Base-by-base conservation (phyloP, 2,329 filamentous ascomycete genomes). In the Alternaria sp. region DNA sequence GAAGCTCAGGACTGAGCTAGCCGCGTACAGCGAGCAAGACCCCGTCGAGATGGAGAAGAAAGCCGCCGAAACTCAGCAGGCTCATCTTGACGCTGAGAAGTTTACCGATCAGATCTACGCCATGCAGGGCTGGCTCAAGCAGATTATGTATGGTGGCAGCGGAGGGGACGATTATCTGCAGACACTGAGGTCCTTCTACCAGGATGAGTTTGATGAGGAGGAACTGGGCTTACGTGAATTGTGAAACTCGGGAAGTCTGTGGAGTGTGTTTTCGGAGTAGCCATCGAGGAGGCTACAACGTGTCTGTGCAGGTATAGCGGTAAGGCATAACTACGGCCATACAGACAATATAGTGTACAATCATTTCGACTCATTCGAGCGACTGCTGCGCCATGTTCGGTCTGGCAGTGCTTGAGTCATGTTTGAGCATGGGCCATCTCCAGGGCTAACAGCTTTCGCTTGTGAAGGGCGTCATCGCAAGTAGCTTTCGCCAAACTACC, bases 141-240 rank as follows among this genome's bases (percentile, higher is more conserved):
- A 75, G 56, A 63, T 70, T 12, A 58, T 67, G 11, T 64, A 64
- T 17, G 73, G 74, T 3, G 84, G 86, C 69, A 52, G 49, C 7
- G 28, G 49, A 40, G 49, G 30, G 17, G 75, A 79, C 45, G 84
- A 84, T 6, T 67, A 87, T 19, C 68, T 79, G n/a, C 68, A 65
- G 4, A 73, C 86, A 15, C 80, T 82, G 69, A 80, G 77, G 57
- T 78, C 81, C 47, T 82, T 81, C 52, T 89, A 88, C 67, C 85
- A 83, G 9, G 82, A 83, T 21, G 85, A 88, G 68, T 87, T 83
- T 70, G 83, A 83, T 57, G 77, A 84, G 59, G 86, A 89, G 59
- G 85, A 84, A 43, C 82, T 83, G 50, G 83, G 84, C 8, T 76
- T 88, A 65, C 77, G 78, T 25, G 85, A 80, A 67, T 66, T 79